phyloP scores from a whole-genome alignment of 1,284 basidiomycete species.

The Tilletia caries region DNA sequence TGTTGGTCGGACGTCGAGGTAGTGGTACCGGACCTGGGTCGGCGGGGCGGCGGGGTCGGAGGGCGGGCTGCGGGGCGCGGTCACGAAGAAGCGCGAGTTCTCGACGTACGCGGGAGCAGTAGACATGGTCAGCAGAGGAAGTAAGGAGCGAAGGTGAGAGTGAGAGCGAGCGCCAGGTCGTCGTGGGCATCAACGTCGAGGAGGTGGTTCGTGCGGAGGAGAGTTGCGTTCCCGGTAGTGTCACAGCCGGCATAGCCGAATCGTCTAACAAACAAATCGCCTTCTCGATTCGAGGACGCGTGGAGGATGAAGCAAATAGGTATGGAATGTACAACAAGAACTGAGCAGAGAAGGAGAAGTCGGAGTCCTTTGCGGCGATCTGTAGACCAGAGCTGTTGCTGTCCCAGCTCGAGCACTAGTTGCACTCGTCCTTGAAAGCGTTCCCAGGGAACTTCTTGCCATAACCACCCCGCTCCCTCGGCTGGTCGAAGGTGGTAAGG shows the following conservation, averaged over 20 bases:
- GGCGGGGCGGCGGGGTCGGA: constrained; percentile 28
- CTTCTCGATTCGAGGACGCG: too few species aligned
- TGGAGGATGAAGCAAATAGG: too few species aligned
- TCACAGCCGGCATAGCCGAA: too few species aligned
- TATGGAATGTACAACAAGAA: too few species aligned
- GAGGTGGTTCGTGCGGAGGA: too few species aligned
- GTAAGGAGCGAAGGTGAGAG: not conserved
- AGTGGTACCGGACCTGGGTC: constrained; percentile 38
- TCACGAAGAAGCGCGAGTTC: constrained; percentile 34
- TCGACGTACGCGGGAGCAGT: not conserved
- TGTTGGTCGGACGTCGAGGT: constrained; percentile 36
- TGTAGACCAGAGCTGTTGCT: too few species aligned
- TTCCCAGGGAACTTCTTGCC: constrained; percentile 1
- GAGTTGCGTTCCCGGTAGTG: too few species aligned
- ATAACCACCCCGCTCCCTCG: not conserved
- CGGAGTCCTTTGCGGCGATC: too few species aligned
- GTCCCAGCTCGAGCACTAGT: not conserved
- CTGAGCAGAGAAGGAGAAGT: too few species aligned
- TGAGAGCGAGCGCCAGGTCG: too few species aligned
- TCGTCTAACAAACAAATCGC: too few species aligned
- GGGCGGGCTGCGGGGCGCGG: constrained; percentile 32
- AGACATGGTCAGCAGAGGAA: not conserved
- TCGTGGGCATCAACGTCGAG: too few species aligned
- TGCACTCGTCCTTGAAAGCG: not conserved
- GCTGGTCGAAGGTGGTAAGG: constrained; percentile 27